Base-by-base conservation (phyloP, 441 rosid genomes). In the Adansonia rubrostipa region DNA sequence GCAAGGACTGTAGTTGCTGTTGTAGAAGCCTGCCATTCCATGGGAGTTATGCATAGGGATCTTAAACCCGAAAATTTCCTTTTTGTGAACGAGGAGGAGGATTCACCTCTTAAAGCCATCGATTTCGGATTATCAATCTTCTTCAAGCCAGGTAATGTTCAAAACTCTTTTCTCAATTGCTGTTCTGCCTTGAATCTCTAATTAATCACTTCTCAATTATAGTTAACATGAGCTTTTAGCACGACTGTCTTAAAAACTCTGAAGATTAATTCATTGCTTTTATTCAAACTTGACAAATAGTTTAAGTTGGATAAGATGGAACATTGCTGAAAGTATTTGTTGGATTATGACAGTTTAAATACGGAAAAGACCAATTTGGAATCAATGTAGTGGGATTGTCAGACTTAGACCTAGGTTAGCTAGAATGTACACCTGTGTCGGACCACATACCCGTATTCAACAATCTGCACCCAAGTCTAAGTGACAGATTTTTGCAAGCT, bases 51-150 rank as follows among this genome's bases (percentile, higher is more conserved):
- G 89, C 94, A 90, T 47, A 82, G 94, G 36, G 94, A 89, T 81
- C 89, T 91, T 58, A 91, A 91, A 84, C 94, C 92, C 8, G 94
- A 91, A 84, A 89, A 91, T 79, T 89, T 91, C 66, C 88, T 91
- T 5, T 90, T 91, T 7, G 86, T 88, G 15, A 76, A 87, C 63
- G 81, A 81, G 61, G 22, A 83, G 22, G 94, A 91, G 72, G 90
- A 91, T 71, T 86, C 92, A 0, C 89, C 90, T 67, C 88, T 91
- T 10, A 91, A 91, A 80, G 88, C 92, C 19, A 90, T 90, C 47
- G 94, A 90, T 80, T 90, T 90, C 8, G 94, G 94, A 74, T 85
- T 91, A 71, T 91, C 94, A 9, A 80, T 82, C 75, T 91, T 91
- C 80, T 80, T 91, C 72, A 89, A 82, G 78, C 94, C 92, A 61